These are phyloP conservation scores for Ophiocordyceps camponoti-floridani DNA, from an alignment of 2,329 filamentous ascomycete species.

Conservation along the genomic window DNA sequence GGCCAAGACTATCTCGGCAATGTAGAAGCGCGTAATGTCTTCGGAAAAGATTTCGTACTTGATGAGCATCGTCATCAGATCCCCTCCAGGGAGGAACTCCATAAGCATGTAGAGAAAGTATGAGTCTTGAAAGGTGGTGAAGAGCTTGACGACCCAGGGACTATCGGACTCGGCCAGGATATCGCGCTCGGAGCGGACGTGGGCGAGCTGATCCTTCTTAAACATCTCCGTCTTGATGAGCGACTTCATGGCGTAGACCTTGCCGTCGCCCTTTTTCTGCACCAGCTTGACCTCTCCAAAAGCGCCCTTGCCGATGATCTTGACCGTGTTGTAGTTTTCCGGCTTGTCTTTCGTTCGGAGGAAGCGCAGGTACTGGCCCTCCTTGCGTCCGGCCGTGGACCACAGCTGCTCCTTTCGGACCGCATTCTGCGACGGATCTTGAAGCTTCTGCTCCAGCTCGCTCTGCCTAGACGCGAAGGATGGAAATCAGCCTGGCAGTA, in stretches of 20 bases:
- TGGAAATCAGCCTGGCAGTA: neutral
- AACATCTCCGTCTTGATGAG: constrained; percentile 99
- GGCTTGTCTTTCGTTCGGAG: constrained; percentile 83
- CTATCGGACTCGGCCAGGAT: constrained; percentile 98
- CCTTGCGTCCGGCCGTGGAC: constrained; percentile 68
- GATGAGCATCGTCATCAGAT: constrained; percentile 99
- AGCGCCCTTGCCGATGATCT: constrained; percentile 97
- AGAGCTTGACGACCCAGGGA: constrained; percentile 96
- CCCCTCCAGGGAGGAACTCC: constrained; percentile 96
- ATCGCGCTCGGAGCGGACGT: constrained; percentile 93
- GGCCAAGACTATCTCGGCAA: constrained; percentile 94
- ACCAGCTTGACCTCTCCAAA: constrained; percentile 98
- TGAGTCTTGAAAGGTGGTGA: constrained; percentile 91
- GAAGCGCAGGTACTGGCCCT: constrained; percentile 87
- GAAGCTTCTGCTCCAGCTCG: constrained; percentile 74
- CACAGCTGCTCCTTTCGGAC: constrained; percentile 70
- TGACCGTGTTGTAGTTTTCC: constrained; percentile 87
- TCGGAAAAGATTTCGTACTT: constrained; percentile 99
- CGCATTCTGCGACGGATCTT: constrained; percentile 57
- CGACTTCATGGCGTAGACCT: constrained; percentile 96
- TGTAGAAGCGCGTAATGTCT: constrained; percentile 97
- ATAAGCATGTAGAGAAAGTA: constrained; percentile 98
- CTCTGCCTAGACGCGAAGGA: constrained; percentile 47
- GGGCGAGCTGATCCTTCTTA: constrained; percentile 94
- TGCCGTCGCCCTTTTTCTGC: constrained; percentile 87